Percentiles rank a stretch among this genome's conserved stretches.
phyloP scores from a whole-genome alignment of 331 rosid genomes.

The Telfairia occidentalis region DNA sequence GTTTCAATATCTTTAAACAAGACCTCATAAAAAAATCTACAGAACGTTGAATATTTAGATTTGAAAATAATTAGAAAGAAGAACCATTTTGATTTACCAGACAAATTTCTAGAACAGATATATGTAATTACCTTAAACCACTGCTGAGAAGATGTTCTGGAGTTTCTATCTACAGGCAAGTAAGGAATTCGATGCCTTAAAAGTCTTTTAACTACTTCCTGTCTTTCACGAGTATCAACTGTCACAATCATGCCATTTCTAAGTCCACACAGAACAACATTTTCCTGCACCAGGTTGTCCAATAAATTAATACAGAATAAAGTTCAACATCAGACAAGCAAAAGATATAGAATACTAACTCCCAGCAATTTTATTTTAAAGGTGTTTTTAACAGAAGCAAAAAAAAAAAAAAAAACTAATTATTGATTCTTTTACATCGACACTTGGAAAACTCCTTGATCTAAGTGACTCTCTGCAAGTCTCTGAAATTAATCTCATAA shows the following conservation, averaged over 20 bases:
- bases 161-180: slow-evolving; percentile 21
- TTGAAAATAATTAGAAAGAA: no score
- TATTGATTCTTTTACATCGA: not conserved
- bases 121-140: slow-evolving; percentile 50
- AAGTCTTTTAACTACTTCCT: slow-evolving; percentile 27
- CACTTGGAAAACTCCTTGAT: not conserved
- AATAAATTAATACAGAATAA: not conserved
- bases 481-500: not conserved
- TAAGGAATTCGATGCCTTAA: slow-evolving; percentile 33
- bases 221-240: slow-evolving; percentile 62
- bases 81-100: not conserved
- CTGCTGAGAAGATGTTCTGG: slow-evolving; percentile 29
- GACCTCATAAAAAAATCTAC: not conserved
- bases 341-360: not conserved
- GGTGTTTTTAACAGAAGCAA: not conserved
- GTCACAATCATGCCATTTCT: slow-evolving; percentile 81
- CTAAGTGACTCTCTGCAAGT: not conserved
- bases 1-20: not conserved
- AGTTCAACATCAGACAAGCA: slow-evolving; percentile 2
- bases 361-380: not conserved
- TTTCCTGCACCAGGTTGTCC: slow-evolving; percentile 45
- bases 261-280: slow-evolving; percentile 71
- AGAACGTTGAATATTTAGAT: no score
- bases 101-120: not conserved
- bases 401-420: not conserved